Base-by-base conservation (phyloP, 768 basidiomycete genomes). In the Mycena vulgaris region DNA sequence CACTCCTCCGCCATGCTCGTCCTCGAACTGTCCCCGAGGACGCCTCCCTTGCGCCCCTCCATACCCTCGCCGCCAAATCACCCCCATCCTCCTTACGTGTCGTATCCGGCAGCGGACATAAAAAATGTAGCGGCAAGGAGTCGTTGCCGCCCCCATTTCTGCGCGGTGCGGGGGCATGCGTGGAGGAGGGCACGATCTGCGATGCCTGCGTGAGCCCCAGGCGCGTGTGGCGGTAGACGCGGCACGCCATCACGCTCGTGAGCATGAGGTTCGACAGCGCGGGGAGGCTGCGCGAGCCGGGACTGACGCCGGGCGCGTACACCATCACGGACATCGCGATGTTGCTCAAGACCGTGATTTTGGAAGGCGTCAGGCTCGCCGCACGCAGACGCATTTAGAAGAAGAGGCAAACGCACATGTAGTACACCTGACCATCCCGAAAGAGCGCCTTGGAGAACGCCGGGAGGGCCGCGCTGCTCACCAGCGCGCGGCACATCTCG, bases 191-290 rank as follows among this genome's bases (percentile, higher is more conserved):
- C 39, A 35, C 33, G 33, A 11, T 16, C 9, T 39, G 59, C 42
- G 37, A 30, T n/a, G n/a, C n/a, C n/a, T n/a, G n/a, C n/a, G n/a
- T n/a, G 19, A 35, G 25, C 39, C 56, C 40, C 16, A 68, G 66
- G 5, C 37, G 25, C 35, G 58, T 58, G 13, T 68, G 30, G 9
- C 66, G 56, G 48, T 59, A 68, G 31, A 68, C 56, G 5, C 58
- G 47, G 58, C 66, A 68, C 3, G 66, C 58, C 66, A 68, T 68
- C 8, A 68, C 35, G n/a, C 58, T 68, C 2, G 66, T 60, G 5
- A 68, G 37, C 42, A 45, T 40, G n/a, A 61, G 4, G 40, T 58
- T 68, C 17, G 66, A 58, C 10, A 47, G 9, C 3, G 58, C 31
- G 28, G 28, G 37, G 14, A 68, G n/a, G 16, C 39, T 23, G 30